phyloP scores from a whole-genome alignment of 202 grass and related monocot species.

The Schoenoplectus tabernaemontani region DNA sequence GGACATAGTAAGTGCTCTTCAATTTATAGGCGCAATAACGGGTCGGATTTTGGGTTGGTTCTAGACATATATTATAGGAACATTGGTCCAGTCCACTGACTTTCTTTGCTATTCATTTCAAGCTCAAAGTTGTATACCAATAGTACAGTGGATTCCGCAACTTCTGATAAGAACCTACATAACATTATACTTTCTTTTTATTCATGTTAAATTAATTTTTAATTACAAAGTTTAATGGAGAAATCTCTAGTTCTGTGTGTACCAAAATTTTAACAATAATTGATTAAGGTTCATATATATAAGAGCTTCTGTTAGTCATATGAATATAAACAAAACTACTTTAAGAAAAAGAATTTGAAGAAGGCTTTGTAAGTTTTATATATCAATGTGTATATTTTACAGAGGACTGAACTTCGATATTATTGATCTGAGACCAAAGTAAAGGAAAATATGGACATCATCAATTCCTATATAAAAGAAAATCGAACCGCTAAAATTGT shows the following conservation, averaged over 20 bases:
- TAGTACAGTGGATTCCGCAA: background rate
- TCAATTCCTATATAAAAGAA: too few relatives aligned
- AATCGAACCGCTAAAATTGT: too few relatives aligned
- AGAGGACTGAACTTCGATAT: too few relatives aligned
- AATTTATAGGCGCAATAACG: conserved; percentile 19
- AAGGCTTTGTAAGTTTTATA: too few relatives aligned
- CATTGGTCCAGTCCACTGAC: background rate
- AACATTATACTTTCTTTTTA: background rate
- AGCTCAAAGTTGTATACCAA: background rate
- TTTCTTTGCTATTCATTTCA: background rate
- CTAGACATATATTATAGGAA: background rate
- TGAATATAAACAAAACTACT: too few relatives aligned
- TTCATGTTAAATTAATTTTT: background rate
- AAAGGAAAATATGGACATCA: too few relatives aligned
- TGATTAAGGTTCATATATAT: background rate
- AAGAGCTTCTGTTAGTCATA: background rate
- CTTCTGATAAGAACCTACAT: background rate
- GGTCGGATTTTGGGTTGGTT: conserved; percentile 1
- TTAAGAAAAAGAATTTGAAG: too few relatives aligned
- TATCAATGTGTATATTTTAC: too few relatives aligned
- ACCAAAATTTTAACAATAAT: background rate
- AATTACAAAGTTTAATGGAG: background rate
- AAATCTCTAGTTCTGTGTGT: background rate
- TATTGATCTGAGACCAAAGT: too few relatives aligned
- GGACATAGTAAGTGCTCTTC: background rate